A percentile compares a stretch with the other conserved stretches of the same genome.
Evolutionary conservation across 2,329 filamentous ascomycete species (phyloP).

Genomic region (Clonostachys sp.): DNA sequence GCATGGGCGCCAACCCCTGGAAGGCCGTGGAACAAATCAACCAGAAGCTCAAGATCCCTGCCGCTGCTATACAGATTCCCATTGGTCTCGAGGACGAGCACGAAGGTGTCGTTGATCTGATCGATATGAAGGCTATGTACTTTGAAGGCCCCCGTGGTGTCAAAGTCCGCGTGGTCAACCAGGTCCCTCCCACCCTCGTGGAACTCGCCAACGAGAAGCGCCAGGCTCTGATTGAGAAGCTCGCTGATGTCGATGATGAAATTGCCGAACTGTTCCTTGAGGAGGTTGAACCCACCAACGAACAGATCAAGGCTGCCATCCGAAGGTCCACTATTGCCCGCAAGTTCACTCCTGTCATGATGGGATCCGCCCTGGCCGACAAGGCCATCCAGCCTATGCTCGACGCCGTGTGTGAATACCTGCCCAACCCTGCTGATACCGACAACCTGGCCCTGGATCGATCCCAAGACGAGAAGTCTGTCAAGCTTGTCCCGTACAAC

Average conservation of each 20-base stretch:
- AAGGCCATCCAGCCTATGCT: conserved; percentile 96
- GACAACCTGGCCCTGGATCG: conserved; percentile 86
- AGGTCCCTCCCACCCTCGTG: conserved; percentile 76
- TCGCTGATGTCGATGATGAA: conserved; percentile 96
- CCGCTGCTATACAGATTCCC: conserved; percentile 89
- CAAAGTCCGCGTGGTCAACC: conserved; percentile 68
- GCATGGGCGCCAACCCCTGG: conserved; percentile 97
- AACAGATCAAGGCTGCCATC: conserved; percentile 89
- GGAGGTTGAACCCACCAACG: conserved; percentile 71
- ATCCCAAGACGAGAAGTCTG: conserved; percentile 69
- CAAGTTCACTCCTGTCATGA: conserved; percentile 92
- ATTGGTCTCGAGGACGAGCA: conserved; percentile 92
- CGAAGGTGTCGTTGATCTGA: conserved; percentile 85
- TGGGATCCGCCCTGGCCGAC: conserved; percentile 93
- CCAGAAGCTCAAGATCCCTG: conserved; percentile 86
- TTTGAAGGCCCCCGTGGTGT: conserved; percentile 83
- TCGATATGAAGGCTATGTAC: conserved; percentile 90
- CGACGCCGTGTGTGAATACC: conserved; percentile 91
- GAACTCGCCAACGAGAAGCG: conserved; percentile 78
- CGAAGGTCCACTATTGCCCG: conserved; percentile 81
- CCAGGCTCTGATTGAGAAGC: conserved; percentile 82
- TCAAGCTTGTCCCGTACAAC: conserved; percentile 90
- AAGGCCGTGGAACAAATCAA: conserved; percentile 98
- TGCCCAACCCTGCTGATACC: conserved; percentile 87
- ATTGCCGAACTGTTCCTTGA: conserved; percentile 94